A percentile compares a stretch with the other conserved stretches of the same genome.
These are phyloP conservation scores for Quercus mongolica DNA, from an alignment of 306 rosid species.

Conservation along the genomic window DNA sequence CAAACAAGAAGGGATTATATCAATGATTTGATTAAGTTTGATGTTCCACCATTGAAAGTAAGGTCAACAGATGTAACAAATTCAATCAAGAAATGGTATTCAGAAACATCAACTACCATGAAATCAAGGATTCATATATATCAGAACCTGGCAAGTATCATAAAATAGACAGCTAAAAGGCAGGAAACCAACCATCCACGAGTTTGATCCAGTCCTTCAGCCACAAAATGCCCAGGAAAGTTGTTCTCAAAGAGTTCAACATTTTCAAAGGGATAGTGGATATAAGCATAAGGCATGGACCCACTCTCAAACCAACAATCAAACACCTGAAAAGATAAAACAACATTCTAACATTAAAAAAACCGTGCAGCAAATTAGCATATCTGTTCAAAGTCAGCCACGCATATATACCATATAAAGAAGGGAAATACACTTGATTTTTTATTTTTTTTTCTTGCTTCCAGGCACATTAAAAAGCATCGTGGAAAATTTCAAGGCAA, in stretches of 20 bases:
- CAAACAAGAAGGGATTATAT: not conserved
- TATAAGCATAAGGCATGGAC: slow-evolving; percentile 96
- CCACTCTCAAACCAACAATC: slow-evolving; percentile 99
- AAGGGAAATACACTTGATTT: not conserved
- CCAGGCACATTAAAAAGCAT: not conserved
- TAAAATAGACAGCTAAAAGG: not conserved
- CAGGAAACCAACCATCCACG: slow-evolving; percentile 86
- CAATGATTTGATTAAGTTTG: not conserved
- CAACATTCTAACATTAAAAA: slow-evolving; percentile 11
- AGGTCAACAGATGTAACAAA: not conserved
- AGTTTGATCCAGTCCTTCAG: slow-evolving; percentile 96
- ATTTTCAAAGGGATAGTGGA: slow-evolving; percentile 94
- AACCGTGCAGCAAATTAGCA: not conserved
- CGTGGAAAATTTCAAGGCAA: not conserved
- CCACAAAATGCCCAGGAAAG: slow-evolving; percentile 95
- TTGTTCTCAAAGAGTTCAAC: slow-evolving; percentile 85
- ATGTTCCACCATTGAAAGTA: not conserved
- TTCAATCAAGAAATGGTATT: not conserved
- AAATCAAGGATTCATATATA: not conserved
- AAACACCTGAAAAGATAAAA: slow-evolving; percentile 67
- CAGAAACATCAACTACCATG: not conserved
- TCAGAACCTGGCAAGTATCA: not conserved
- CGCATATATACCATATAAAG: not conserved
- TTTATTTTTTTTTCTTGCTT: not conserved
- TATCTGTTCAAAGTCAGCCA: not conserved